phyloP scores from a whole-genome alignment of 2,329 filamentous ascomycete species.

The Colletotrichum tofieldiae region DNA sequence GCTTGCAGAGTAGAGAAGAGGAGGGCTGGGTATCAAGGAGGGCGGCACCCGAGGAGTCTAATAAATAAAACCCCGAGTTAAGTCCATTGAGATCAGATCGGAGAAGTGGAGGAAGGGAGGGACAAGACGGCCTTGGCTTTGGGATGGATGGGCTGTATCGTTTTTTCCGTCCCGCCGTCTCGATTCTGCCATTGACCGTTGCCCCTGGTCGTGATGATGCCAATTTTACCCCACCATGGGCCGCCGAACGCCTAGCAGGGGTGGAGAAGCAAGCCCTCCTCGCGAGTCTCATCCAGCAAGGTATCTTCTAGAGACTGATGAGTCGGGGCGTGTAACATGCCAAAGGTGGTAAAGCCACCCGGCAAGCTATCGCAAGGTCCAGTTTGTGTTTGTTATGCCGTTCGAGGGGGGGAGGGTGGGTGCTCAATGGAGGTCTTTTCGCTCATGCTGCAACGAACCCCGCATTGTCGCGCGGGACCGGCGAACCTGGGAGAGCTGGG shows the following conservation, averaged over 20 bases:
- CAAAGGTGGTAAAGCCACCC: conserved; percentile 28
- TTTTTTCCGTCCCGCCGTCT: neutral
- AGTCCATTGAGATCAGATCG: conserved; percentile 43
- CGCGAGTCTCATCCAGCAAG: conserved; percentile 8
- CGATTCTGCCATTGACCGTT: conserved; percentile 39
- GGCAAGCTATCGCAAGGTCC: conserved; percentile 16
- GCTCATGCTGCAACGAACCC: conserved; percentile 36
- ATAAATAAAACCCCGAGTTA: conserved; percentile 43
- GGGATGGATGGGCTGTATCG: conserved; percentile 12
- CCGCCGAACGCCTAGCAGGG: conserved; percentile 11
- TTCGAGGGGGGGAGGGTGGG: conserved; percentile 3
- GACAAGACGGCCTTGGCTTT: conserved; percentile 25
- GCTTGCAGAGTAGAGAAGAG: conserved; percentile 29
- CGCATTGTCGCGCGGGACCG: conserved; percentile 41
- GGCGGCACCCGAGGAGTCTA: conserved; percentile 36
- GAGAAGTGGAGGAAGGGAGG: conserved; percentile 39
- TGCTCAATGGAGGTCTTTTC: conserved; percentile 37
- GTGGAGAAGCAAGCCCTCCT: conserved; percentile 11
- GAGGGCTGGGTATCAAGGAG: conserved; percentile 19
- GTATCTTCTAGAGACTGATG: neutral
- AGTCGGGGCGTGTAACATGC: conserved; percentile 27
- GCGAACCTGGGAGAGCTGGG: conserved; percentile 19
- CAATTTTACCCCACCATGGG: conserved; percentile 34
- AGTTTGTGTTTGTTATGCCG: conserved; percentile 14
- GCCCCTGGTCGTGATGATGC: conserved; percentile 38